These are phyloP conservation scores for Pichia scutulata DNA, from an alignment of 805 yeast species.

Conservation along the genomic window DNA sequence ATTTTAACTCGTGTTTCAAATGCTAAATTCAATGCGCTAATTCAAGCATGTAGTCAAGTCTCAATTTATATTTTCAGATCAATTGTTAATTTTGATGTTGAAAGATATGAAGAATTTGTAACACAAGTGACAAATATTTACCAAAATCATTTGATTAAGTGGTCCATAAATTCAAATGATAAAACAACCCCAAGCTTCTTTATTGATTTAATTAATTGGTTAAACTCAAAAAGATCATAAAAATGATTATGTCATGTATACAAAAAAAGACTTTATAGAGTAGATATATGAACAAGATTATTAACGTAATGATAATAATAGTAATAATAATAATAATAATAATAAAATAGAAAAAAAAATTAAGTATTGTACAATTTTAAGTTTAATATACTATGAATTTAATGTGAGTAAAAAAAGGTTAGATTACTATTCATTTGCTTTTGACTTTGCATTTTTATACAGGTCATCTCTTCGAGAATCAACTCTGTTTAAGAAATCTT, in stretches of 20 bases:
- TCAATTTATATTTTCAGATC: conserved; percentile 59
- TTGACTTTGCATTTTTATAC: conserved; percentile 33
- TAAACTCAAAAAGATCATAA: conserved; percentile 39
- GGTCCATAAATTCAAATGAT: conserved; percentile 46
- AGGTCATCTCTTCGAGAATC: conserved; percentile 50
- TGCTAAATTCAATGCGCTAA: conserved; percentile 41
- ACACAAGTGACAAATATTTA: conserved; percentile 50
- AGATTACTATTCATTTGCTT: not conserved
- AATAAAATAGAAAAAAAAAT: not conserved
- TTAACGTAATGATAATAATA: not conserved
- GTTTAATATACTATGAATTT: not conserved
- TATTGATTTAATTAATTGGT: conserved; percentile 76
- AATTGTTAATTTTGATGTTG: conserved; percentile 33
- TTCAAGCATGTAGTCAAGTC: conserved; percentile 54
- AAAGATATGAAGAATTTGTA: conserved; percentile 22
- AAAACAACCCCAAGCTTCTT: conserved; percentile 51
- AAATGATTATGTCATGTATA: not conserved
- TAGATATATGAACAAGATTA: not conserved
- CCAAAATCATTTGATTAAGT: conserved; percentile 43
- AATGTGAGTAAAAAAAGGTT: not conserved
- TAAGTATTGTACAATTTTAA: not conserved
- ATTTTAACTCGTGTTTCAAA: conserved; percentile 39
- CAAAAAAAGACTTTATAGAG: not conserved
- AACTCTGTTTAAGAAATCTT: conserved; percentile 77
- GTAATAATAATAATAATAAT: not conserved